Base-by-base conservation (phyloP, 805 yeast genomes). In the Wickerhamiella siamensis region DNA sequence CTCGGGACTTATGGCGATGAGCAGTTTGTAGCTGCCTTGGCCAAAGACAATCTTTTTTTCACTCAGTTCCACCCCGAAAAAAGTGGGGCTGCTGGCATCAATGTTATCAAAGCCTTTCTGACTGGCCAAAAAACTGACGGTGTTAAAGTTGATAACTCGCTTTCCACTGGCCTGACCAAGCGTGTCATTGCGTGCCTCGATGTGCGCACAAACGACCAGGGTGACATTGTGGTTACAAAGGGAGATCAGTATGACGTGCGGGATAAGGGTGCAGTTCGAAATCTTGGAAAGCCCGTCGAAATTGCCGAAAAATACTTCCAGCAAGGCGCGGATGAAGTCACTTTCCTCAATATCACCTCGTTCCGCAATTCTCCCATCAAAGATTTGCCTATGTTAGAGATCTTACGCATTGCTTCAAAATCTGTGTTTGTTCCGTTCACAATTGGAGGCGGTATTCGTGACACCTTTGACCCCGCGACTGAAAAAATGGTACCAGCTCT, bases 11-110 rank as follows among this genome's bases (percentile, higher is more conserved):
- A 91, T 59, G 94, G 93, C 1, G 59, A 74, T 21, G 87, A 91
- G 61, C 68, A 62, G 39, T 91, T 87, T 52, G 65, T 91, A 46
- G 93, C 96, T 14, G 91, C 97, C 0, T 59, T 87, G 38, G 58
- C 77, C 24, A 79, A 71, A 54, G 83, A 70, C 45, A 87, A 84
- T 48, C 66, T 88, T 9, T 83, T 91, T 62, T 95, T 96, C 34
- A 91, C 97, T 1, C 99, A 91, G 60, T 91, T 91, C 61, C 99
- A 91, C 62, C 99, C 99, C n/a, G 99, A 91, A 58, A 91, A 91
- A 60, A 83, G 95, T 3, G 98, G 98, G 10, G 57, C 66, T 18
- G 94, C 95, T 4, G 99, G 99, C 38, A 65, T 91, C 36, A 71
- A 72, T 47, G 75, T 88, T 8, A 71, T 91, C 44, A 70, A 71